Conservation (phyloP, 2,329 filamentous ascomycete species). For the Zopfia rhizophila region DNA sequence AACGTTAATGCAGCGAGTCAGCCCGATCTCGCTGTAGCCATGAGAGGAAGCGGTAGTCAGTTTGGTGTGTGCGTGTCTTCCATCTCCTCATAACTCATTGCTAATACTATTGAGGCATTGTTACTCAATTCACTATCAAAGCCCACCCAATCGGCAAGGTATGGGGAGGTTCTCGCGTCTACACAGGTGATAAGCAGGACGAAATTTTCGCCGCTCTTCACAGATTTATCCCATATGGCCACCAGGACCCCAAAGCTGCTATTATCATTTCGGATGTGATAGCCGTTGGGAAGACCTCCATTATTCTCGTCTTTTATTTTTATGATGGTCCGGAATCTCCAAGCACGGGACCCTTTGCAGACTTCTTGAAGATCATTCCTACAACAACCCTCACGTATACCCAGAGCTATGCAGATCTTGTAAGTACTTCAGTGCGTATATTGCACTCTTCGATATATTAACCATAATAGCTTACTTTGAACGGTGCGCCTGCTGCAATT, state of each 20-base stretch:
- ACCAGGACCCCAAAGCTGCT: constrained; percentile 35
- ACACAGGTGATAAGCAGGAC: constrained; percentile 36
- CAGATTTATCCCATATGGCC: constrained; percentile 39
- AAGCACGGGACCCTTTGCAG: constrained; percentile 40
- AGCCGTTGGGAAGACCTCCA: constrained; percentile 13
- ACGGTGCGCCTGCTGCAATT: constrained; percentile 23
- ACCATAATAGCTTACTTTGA: constrained; percentile 23
- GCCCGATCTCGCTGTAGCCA: constrained; percentile 47
- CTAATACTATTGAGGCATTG: constrained; percentile 29
- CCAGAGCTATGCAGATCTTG: constrained; percentile 48
- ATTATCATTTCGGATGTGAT: constrained; percentile 33
- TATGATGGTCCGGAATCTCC: constrained; percentile 42
- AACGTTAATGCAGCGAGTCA: constrained; percentile 34
- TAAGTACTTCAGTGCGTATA: constrained; percentile 23
- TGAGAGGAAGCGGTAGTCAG: constrained; percentile 38
- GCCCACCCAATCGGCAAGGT: constrained; percentile 41
- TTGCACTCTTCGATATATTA: not conserved
- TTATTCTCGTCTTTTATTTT: constrained; percentile 31
- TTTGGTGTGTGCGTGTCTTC: constrained; percentile 29
- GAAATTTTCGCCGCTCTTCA: constrained; percentile 48
- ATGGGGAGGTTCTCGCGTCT: constrained; percentile 53
- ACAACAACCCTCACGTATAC: constrained; percentile 30
- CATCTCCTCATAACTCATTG: not conserved
- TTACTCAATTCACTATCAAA: constrained; percentile 36
- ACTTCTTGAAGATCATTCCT: constrained; percentile 43